Percentiles rank a stretch among this genome's conserved stretches.
These are phyloP conservation scores for Cladophialophora psammophila DNA, from an alignment of 2,329 filamentous ascomycete genomes.

Conservation along the genomic window DNA sequence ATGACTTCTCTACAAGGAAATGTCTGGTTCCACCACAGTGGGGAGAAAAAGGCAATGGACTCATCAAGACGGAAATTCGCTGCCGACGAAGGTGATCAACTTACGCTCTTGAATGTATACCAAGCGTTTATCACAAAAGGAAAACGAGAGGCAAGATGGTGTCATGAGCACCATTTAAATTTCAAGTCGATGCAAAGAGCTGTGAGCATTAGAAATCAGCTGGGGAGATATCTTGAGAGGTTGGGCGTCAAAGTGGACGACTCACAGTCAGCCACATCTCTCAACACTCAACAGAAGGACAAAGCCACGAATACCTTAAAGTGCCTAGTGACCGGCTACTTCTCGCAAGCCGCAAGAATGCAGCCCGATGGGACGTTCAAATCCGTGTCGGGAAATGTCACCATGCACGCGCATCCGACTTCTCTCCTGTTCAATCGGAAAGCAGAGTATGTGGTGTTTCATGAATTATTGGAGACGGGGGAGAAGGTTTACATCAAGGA, in stretches of 20 bases:
- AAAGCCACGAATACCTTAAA: constrained; percentile 78
- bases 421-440: constrained; percentile 96
- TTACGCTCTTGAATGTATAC: constrained; percentile 93
- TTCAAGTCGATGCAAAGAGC: constrained; percentile 83
- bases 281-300: constrained; percentile 51
- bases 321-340: constrained; percentile 89
- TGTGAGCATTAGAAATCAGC: constrained; percentile 83
- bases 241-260: constrained; percentile 78
- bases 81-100: constrained; percentile 89
- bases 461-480: constrained; percentile 88
- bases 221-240: constrained; percentile 85
- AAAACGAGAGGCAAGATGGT: constrained; percentile 84
- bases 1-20: constrained; percentile 88
- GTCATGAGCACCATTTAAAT: constrained; percentile 84
- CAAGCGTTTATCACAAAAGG: constrained; percentile 84
- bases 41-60: constrained; percentile 77
- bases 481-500: constrained; percentile 90
- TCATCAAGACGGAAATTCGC: constrained; percentile 81
- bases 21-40: constrained; percentile 82
- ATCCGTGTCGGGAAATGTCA: constrained; percentile 79
- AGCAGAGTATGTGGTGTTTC: constrained; percentile 95
- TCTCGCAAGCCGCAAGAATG: constrained; percentile 92
- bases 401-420: constrained; percentile 86
- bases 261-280: constrained; percentile 46
- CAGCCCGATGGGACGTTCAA: constrained; percentile 89